Base-by-base conservation (phyloP, 163 green algal genomes). In the Chlorella variabilis region DNA sequence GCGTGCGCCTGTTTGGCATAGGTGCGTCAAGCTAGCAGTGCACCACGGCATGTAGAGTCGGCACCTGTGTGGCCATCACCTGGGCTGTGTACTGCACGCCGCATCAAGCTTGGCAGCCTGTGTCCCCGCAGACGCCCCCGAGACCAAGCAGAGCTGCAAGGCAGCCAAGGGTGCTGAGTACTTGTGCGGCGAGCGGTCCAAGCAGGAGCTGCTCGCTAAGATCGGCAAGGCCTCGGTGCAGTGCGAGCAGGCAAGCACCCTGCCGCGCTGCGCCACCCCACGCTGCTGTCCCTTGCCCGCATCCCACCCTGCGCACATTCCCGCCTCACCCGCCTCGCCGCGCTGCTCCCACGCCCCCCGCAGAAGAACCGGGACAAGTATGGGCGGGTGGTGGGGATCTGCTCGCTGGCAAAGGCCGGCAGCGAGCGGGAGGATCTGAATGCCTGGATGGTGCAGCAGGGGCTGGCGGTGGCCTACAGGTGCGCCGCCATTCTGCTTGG, bases 381-480 rank as follows among this genome's bases (percentile, higher is more conserved):
- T 58, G 88, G 91, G 0, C 86, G 93, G 18, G 90, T 83, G 49
- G 91, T 96, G 21, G 88, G 86, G 2, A 78, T 90, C 3, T 95
- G 91, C 85, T 78, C 38, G 18, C 33, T 83, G 17, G 25, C 29
- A 9, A 23, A n/a, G 27, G 17, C n/a, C 3, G 49, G 38, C 38
- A 56, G 51, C 15, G 25, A 33, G 36, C 34, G 58, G 15, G 82
- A 90, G 68, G 85, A 92, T 70, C 81, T 95, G 18, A 92, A 92
- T 54, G 76, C 51, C 0, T 96, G 84, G 84, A 75, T 96, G 70
- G 93, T 96, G 33, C 45, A 71, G 9, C 86, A 94, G 34, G 93
- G 93, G 27, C 77, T 91, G 34, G 93, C 93, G 3, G 89, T 96
- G 7, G 92, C 92, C 0, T 96, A 96, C 86, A 91, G 84, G 88